Percentiles rank a stretch among this genome's conserved stretches.
Conservation (phyloP, 805 yeast genomes). For the Kuraishia floccosa region DNA sequence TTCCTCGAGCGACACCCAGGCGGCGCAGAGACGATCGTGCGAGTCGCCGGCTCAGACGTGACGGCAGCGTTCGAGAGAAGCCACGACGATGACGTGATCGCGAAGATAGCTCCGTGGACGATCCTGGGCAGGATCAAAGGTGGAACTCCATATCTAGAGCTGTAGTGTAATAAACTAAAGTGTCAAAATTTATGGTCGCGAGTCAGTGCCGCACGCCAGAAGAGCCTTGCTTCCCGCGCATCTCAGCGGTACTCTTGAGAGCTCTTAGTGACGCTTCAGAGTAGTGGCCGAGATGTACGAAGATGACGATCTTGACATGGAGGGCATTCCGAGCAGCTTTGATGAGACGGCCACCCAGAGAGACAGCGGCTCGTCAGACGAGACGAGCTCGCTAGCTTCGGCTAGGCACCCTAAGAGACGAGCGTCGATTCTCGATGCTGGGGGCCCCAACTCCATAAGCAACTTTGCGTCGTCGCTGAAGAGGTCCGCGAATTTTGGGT, state of each 20-base stretch:
- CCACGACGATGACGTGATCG: slow-evolving; percentile 45
- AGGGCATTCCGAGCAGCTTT: too few species aligned
- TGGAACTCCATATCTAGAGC: slow-evolving; percentile 26
- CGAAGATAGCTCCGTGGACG: slow-evolving; percentile 32
- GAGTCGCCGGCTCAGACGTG: slow-evolving; percentile 65
- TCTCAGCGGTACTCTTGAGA: too few species aligned
- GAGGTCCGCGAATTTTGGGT: slow-evolving; percentile 16
- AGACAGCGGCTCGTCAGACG: background rate
- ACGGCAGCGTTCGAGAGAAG: slow-evolving; percentile 45
- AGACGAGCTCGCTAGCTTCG: background rate
- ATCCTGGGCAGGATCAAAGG: slow-evolving; percentile 45
- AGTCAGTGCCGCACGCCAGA: too few species aligned
- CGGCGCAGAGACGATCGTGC: slow-evolving; percentile 63
- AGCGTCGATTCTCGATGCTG: slow-evolving; percentile 21
- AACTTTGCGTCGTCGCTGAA: slow-evolving; percentile 22
- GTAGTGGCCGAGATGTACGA: too few species aligned
- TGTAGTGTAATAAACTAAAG: too few species aligned
- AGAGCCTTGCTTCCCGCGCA: too few species aligned
- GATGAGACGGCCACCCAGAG: background rate
- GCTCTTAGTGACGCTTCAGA: too few species aligned
- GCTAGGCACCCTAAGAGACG: slow-evolving; percentile 8
- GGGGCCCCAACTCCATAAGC: slow-evolving; percentile 23
- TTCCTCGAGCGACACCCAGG: slow-evolving; percentile 50
- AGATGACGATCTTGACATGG: too few species aligned
- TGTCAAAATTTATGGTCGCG: too few species aligned